Percentiles rank a stretch among this genome's conserved stretches.
phyloP scores from a whole-genome alignment of 1,284 basidiomycete genomes.

The Puccinia hordei region DNA sequence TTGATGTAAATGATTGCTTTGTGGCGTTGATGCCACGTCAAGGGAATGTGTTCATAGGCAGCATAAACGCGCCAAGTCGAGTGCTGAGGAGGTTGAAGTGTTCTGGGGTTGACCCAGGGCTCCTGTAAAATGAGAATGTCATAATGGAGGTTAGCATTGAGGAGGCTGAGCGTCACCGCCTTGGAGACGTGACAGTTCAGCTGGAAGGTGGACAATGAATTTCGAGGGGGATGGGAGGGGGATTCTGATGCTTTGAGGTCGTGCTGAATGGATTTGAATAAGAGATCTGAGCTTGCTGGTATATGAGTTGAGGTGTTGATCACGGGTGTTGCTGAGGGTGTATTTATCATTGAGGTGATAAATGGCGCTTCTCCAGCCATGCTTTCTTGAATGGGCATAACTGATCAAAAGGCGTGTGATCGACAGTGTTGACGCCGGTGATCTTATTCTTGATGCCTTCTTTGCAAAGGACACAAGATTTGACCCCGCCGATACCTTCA shows the following conservation, averaged over 20 bases:
- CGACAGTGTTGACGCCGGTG: neutral
- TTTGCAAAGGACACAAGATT: constrained; percentile 7
- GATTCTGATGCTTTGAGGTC: neutral
- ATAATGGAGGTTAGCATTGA: neutral
- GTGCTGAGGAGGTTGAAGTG: neutral
- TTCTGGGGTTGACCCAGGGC: too few relatives aligned
- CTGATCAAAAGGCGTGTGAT: neutral
- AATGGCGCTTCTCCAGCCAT: neutral
- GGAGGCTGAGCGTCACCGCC: neutral
- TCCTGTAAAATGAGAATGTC: neutral
- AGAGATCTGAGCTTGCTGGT: too few relatives aligned
- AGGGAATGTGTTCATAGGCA: neutral
- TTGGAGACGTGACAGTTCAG: neutral
- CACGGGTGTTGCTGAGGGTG: neutral
- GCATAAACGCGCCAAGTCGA: neutral
- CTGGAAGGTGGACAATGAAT: neutral
- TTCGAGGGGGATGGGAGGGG: neutral
- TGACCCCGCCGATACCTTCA: neutral
- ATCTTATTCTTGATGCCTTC: neutral
- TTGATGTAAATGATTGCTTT: neutral
- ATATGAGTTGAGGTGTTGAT: too few relatives aligned
- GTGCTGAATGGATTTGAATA: neutral
- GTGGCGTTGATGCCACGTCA: neutral
- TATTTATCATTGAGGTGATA: neutral
- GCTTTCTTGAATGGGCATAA: neutral